Percentiles rank a stretch among this genome's conserved stretches.
Conservation (phyloP, 768 basidiomycete species). For the Lentinula detonsa region DNA sequence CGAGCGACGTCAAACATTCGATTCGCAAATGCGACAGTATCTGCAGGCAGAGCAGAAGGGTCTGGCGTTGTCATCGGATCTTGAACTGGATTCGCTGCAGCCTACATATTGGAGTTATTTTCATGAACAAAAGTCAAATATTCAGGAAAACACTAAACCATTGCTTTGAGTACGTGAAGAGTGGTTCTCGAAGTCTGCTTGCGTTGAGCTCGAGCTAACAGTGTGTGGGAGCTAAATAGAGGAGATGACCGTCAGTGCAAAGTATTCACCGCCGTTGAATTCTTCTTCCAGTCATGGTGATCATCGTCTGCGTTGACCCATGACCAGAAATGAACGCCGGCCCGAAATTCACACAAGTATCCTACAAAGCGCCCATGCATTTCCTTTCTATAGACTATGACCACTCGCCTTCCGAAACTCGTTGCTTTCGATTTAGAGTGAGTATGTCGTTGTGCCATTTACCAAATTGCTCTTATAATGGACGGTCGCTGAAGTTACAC, state of each 20-base stretch:
- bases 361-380: too few relatives aligned
- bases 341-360: too few relatives aligned
- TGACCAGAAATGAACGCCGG: not conserved
- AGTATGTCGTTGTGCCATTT: slow-evolving; percentile 5
- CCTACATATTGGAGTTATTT: not conserved
- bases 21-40: slow-evolving; percentile 52
- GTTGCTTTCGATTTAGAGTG: slow-evolving; percentile 84
- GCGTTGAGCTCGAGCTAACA: too few relatives aligned
- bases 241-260: too few relatives aligned
- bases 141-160: too few relatives aligned
- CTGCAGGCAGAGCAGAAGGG: slow-evolving; percentile 25
- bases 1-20: slow-evolving; percentile 76
- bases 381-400: not conserved
- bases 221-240: too few relatives aligned
- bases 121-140: too few relatives aligned
- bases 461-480: not conserved
- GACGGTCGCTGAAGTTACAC: slow-evolving; percentile 54
- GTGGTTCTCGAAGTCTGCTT: too few relatives aligned
- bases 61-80: not conserved
- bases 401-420: slow-evolving; percentile 40
- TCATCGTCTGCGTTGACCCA: not conserved
- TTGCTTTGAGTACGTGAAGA: too few relatives aligned
- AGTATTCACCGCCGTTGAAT: not conserved
- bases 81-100: not conserved
- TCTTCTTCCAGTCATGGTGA: not conserved